Percentiles rank a stretch among this genome's conserved stretches.
phyloP scores from a whole-genome alignment of 2,329 filamentous ascomycete genomes.

The Lasiodiplodia gonubiensis region DNA sequence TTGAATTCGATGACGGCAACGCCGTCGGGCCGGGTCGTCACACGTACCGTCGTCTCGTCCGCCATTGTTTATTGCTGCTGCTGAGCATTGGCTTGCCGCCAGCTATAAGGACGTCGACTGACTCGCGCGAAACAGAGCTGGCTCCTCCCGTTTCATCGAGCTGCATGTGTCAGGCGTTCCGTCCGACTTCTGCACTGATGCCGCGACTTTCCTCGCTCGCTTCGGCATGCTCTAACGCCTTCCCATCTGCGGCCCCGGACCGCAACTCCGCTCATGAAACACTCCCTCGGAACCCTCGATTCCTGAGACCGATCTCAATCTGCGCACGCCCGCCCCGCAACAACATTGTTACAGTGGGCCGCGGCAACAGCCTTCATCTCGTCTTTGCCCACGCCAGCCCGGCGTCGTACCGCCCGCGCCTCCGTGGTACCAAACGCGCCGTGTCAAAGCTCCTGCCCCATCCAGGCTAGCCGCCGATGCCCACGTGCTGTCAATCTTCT shows the following conservation, averaged over 20 bases:
- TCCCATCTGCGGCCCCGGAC: slow-evolving; percentile 3
- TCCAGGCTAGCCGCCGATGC: slow-evolving; percentile 2
- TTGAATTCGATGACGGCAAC: slow-evolving; percentile 59
- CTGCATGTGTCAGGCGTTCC: slow-evolving; percentile 11
- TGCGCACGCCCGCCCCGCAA: neutral
- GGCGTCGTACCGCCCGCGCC: no score
- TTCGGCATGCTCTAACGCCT: neutral
- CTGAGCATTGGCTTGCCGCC: neutral
- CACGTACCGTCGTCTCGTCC: neutral
- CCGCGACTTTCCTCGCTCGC: neutral
- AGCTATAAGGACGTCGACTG: slow-evolving; percentile 1
- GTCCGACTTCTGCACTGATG: neutral
- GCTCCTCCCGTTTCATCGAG: neutral
- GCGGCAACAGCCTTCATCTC: neutral
- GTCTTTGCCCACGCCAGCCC: no score
- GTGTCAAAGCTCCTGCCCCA: neutral
- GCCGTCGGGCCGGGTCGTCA: slow-evolving; percentile 38
- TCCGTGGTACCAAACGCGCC: neutral
- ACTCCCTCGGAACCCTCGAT: neutral
- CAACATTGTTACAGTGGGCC: slow-evolving; percentile 9
- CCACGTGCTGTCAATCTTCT: no score
- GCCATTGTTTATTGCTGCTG: neutral
- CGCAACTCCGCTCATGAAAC: slow-evolving; percentile 11
- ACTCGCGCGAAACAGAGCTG: slow-evolving; percentile 14
- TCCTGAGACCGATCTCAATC: slow-evolving; percentile 1